Conservation (phyloP, 306 rosid species). For the Trichosanthes cucumerina region DNA sequence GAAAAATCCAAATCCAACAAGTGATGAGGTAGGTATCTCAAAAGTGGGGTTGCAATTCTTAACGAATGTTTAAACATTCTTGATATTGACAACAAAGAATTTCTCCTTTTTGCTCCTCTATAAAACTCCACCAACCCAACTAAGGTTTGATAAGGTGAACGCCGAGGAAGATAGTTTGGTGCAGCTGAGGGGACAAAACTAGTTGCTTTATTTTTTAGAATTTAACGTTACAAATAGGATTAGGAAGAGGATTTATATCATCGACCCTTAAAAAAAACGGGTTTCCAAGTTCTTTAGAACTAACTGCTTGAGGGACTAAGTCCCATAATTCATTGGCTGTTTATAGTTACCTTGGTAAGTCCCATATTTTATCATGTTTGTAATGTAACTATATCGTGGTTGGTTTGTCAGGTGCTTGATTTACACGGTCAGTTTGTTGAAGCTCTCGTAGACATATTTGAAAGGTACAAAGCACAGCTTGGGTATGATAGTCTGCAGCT, state of each 20-base stretch:
- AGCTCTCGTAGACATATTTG: slow-evolving; percentile 69
- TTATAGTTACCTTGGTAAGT: background rate
- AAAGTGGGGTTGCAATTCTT: background rate
- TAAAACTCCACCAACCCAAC: background rate
- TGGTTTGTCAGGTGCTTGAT: slow-evolving; percentile 38
- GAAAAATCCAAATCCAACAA: slow-evolving; percentile 64
- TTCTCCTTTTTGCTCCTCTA: background rate
- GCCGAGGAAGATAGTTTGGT: background rate
- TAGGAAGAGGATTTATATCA: too few relatives aligned
- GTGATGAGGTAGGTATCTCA: slow-evolving; percentile 33
- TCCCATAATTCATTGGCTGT: background rate
- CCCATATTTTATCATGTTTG: background rate
- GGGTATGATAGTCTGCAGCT: slow-evolving; percentile 60
- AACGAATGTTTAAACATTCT: background rate
- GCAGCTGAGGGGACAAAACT: background rate
- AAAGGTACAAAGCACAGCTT: slow-evolving; percentile 56
- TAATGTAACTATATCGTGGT: background rate
- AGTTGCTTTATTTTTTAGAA: background rate
- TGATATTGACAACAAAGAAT: background rate
- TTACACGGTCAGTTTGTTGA: slow-evolving; percentile 56
- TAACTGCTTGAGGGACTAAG: background rate
- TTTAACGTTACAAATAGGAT: too few relatives aligned
- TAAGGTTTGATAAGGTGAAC: background rate
- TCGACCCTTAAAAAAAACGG: too few relatives aligned
- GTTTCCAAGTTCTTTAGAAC: too few relatives aligned